Conservation (phyloP, 352 stramenopile genomes). For the Globisporangium sylvaticum region DNA sequence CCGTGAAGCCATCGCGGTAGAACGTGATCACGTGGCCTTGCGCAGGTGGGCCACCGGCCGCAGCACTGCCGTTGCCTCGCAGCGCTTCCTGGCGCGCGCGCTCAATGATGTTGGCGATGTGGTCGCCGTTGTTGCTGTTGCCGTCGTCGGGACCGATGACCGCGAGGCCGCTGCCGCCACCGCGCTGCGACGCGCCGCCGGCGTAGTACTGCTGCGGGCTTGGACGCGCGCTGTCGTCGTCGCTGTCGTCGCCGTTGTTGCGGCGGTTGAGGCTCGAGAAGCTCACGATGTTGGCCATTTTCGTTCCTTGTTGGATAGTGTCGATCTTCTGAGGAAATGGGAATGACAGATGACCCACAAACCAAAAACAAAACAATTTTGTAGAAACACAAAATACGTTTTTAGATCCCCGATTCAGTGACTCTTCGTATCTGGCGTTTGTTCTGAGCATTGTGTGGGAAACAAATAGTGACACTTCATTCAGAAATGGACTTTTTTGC, state of each 20-base stretch:
- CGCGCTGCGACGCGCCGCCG: constrained; percentile 55
- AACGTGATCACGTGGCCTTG: constrained; percentile 77
- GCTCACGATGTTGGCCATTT: constrained; percentile 80
- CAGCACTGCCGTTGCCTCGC: constrained; percentile 21
- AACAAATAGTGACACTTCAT: not conserved
- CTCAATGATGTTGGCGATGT: constrained; percentile 80
- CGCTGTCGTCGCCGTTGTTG: constrained; percentile 26
- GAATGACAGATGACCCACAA: not conserved
- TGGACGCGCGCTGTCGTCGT: constrained; percentile 28
- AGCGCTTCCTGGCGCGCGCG: constrained; percentile 69
- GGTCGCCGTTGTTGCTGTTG: constrained; percentile 31
- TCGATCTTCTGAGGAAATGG: not conserved
- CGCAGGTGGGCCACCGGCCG: constrained; percentile 14
- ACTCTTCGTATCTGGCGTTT: too few species aligned
- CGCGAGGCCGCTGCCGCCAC: constrained; percentile 72
- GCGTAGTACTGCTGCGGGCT: constrained; percentile 73
- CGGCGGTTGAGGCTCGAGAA: constrained; percentile 64
- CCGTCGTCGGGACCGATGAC: constrained; percentile 55
- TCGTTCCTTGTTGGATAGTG: constrained; percentile 3
- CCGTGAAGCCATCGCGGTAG: constrained; percentile 83
- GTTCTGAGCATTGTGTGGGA: too few species aligned
- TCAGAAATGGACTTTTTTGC: too few species aligned
- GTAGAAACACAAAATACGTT: too few species aligned
- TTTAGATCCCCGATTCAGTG: not conserved
- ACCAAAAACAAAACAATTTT: not conserved